phyloP scores from a whole-genome alignment of 768 basidiomycete species.

The Postia placenta region DNA sequence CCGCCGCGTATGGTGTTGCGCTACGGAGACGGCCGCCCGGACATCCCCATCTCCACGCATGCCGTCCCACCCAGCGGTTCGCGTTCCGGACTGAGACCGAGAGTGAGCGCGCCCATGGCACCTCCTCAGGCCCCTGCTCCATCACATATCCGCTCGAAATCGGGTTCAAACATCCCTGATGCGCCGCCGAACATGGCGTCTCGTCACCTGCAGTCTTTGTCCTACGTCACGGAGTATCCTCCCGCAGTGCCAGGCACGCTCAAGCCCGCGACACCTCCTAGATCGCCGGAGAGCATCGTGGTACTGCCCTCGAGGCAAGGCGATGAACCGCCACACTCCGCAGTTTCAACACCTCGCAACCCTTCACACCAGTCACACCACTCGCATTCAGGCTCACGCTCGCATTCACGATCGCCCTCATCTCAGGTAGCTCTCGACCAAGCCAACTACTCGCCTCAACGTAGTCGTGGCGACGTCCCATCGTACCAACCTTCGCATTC shows the following conservation, averaged over 20 bases:
- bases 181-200: constrained; percentile 4
- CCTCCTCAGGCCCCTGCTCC: too few species aligned
- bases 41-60: constrained; percentile 53
- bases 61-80: neutral
- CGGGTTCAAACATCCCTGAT: constrained; percentile 11
- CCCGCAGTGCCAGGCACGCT: constrained; percentile 9
- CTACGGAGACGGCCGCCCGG: constrained; percentile 58
- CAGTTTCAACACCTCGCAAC: neutral
- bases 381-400: neutral
- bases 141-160: constrained; percentile 11
- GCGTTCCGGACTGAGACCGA: too few species aligned
- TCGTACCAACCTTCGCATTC: constrained; percentile 18
- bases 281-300: constrained; percentile 24
- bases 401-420: neutral
- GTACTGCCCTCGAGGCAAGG: constrained; percentile 22
- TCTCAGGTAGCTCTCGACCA: neutral
- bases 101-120: too few species aligned
- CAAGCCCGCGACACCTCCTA: constrained; percentile 15
- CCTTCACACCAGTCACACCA: constrained; percentile 1
- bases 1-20: constrained; percentile 72
- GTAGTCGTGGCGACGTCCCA: constrained; percentile 7
- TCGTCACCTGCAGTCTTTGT: constrained; percentile 20
- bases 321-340: constrained; percentile 13
- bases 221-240: constrained; percentile 20
- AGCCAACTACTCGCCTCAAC: neutral